Percentiles rank a stretch among this genome's conserved stretches.
Conservation (phyloP, 768 basidiomycete species). For the Exidia glandulosa region DNA sequence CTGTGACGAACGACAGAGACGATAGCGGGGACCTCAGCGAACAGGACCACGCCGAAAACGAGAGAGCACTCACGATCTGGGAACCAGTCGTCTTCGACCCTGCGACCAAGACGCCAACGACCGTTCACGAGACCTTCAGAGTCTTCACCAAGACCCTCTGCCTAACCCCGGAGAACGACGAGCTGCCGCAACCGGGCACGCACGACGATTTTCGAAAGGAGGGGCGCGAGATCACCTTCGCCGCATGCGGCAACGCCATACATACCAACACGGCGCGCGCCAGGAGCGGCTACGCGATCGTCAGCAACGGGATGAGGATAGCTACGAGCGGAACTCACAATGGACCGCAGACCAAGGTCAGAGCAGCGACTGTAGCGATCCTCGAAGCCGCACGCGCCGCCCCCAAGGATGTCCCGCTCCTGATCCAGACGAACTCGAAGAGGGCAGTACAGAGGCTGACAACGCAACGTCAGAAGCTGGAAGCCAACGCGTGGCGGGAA, state of each 20-base stretch:
- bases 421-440: neutral
- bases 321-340: neutral
- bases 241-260: neutral
- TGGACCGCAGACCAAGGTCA: neutral
- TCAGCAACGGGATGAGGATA: neutral
- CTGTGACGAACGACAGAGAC: neutral
- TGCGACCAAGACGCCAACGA: neutral
- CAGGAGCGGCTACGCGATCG: neutral
- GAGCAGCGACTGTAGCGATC: neutral
- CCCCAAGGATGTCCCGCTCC: neutral
- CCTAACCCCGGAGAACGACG: neutral
- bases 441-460: neutral
- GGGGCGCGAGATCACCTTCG: neutral
- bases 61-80: neutral
- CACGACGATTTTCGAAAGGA: neutral
- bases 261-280: neutral
- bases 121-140: neutral
- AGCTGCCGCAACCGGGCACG: neutral
- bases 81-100: neutral
- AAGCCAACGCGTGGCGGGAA: neutral
- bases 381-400: neutral
- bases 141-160: neutral
- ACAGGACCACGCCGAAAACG: neutral
- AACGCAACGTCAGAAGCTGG: neutral
- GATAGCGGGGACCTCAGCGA: neutral